Evolutionary conservation across 768 basidiomycete genomes (phyloP), one percentile per base, ranked within the genome.

Genomic region (Boletus sp.): DNA sequence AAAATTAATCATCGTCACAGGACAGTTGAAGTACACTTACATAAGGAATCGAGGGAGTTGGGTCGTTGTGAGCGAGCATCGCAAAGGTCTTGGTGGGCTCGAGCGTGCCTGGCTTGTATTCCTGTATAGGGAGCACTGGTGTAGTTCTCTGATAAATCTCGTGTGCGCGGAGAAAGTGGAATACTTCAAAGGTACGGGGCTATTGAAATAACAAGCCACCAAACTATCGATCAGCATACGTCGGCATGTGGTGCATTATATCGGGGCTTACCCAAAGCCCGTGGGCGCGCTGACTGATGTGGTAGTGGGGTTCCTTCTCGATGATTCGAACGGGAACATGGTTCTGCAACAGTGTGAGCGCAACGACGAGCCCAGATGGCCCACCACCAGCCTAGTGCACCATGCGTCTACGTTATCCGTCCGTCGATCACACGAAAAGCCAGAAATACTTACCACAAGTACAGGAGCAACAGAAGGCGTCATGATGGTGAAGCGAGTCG

Each of bases 271-370:
- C 77, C 71, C 74, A 75, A 27, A 80, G 57, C 4, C 69, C 76
- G 5, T 65, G 66, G 4, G 71, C 73, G 3, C 78, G 73, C 53
- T 76, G 72, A 3, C 75, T 75, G 15, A 72, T 57, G 14, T 64
- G 70, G 10, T 72, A 69, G 0, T 67, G 47, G 0, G 67, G 59
- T 47, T 72, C 74, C 56, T 79, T 79, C 53, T 83, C 77, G 43
- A 83, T 76, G 27, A 84, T 74, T 19, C 79, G 77, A 7, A 83
- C 75, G 10, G 77, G 71, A 17, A 82, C 65, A 5, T 75, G 72
- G 63, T 80, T 79, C 21, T 70, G 69, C 15, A 77, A 61, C 25
- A 75, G 64, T 1, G 64, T 64, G 6, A 72, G 69, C 4, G 73
- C 72, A 21, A 57, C 62, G 27, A 68, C 60, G 14, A 72, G 64